These are phyloP conservation scores for Paracoccidioides brasiliensis DNA, from an alignment of 2,329 filamentous ascomycete genomes.

Conservation along the genomic window DNA sequence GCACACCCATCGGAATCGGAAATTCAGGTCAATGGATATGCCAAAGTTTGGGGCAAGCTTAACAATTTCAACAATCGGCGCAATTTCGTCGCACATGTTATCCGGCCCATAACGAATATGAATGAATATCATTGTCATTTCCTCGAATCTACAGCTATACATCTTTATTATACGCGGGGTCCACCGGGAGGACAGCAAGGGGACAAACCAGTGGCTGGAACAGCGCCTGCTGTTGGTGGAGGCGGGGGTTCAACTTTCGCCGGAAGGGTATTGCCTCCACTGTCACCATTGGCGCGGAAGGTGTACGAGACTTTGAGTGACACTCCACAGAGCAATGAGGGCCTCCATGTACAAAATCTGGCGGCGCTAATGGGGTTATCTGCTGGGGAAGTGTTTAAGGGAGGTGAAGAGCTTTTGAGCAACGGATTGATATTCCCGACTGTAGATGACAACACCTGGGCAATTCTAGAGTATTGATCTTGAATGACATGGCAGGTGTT, in stretches of 20 bases:
- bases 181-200: constrained; percentile 37
- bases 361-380: constrained; percentile 52
- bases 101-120: constrained; percentile 67
- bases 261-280: constrained; percentile 31
- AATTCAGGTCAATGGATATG: constrained; percentile 62
- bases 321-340: constrained; percentile 62
- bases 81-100: constrained; percentile 65
- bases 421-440: constrained; percentile 77
- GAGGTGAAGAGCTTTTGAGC: constrained; percentile 66
- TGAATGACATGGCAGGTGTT: neutral
- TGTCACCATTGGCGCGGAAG: constrained; percentile 48
- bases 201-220: constrained; percentile 28
- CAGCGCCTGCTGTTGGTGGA: constrained; percentile 23
- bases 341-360: constrained; percentile 68
- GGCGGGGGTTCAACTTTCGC: constrained; percentile 16
- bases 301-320: constrained; percentile 59
- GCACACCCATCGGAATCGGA: constrained; percentile 38
- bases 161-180: constrained; percentile 69
- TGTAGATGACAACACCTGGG: constrained; percentile 85
- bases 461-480: constrained; percentile 51
- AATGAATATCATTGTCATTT: constrained; percentile 92
- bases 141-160: constrained; percentile 77
- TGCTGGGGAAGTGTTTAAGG: constrained; percentile 56
- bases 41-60: constrained; percentile 72
- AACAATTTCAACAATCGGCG: constrained; percentile 75